These are phyloP conservation scores for Ogataea minuta DNA, from an alignment of 805 yeast genomes.

Conservation along the genomic window DNA sequence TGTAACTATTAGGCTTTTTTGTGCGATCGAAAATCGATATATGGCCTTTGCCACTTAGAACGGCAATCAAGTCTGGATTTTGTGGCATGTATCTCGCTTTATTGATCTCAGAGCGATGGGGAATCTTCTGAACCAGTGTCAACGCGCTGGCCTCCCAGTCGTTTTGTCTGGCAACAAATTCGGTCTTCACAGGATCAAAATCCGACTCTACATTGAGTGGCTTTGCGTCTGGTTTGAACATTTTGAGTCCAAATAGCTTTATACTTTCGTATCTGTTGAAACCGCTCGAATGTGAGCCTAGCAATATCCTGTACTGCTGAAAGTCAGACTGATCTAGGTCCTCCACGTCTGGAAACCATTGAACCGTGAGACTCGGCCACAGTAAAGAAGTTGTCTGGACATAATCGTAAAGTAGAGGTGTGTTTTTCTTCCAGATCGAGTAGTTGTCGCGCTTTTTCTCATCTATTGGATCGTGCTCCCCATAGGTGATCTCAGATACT, in stretches of 20 bases:
- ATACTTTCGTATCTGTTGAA: constrained; percentile 32
- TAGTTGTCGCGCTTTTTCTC: constrained; percentile 34
- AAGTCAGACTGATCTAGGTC: constrained; percentile 27
- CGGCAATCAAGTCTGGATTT: constrained; percentile 78
- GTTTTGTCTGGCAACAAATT: constrained; percentile 24
- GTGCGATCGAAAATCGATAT: constrained; percentile 77
- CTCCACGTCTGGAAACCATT: constrained; percentile 60
- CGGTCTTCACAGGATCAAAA: constrained; percentile 37
- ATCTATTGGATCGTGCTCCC: constrained; percentile 7
- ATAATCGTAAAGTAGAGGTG: constrained; percentile 53
- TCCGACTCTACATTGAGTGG: constrained; percentile 30
- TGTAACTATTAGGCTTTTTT: constrained; percentile 54
- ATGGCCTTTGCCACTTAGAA: constrained; percentile 64
- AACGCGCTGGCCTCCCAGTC: constrained; percentile 14
- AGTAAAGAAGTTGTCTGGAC: constrained; percentile 51
- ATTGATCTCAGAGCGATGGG: constrained; percentile 71
- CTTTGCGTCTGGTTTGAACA: constrained; percentile 12
- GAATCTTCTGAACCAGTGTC: constrained; percentile 51
- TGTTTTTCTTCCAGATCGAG: constrained; percentile 60
- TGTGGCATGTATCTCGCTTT: constrained; percentile 75
- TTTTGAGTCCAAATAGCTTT: constrained; percentile 20
- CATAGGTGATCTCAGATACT: not conserved
- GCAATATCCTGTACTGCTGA: constrained; percentile 41
- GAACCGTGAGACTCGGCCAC: constrained; percentile 63
- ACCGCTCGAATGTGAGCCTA: constrained; percentile 66